phyloP scores from a whole-genome alignment of 768 basidiomycete genomes.

The Tricholoma flavovirens region DNA sequence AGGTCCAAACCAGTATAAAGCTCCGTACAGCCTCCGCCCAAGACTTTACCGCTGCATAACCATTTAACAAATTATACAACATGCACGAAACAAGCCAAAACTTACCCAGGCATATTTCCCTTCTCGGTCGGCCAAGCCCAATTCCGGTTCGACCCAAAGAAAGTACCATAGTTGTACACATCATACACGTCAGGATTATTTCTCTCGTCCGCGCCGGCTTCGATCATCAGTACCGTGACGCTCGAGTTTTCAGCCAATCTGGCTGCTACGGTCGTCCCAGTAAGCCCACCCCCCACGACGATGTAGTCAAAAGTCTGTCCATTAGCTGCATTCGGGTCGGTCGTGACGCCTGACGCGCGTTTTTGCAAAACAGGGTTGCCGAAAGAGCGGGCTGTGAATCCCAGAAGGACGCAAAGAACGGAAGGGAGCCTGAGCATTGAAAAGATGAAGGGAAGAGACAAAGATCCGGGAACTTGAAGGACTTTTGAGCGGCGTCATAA shows the following conservation, averaged over 20 bases:
- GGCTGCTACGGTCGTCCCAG: slow-evolving; percentile 44
- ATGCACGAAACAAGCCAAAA: not conserved
- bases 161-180: slow-evolving; percentile 37
- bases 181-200: slow-evolving; percentile 40
- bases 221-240: slow-evolving; percentile 42
- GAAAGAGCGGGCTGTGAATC: slow-evolving; percentile 4
- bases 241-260: slow-evolving; percentile 40
- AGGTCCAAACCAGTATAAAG: not conserved
- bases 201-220: slow-evolving; percentile 46
- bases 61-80: not conserved
- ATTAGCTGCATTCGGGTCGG: slow-evolving; percentile 24
- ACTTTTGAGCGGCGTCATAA: too few relatives aligned
- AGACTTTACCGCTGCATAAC: slow-evolving; percentile 38
- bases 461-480: too few relatives aligned
- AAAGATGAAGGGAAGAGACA: too few relatives aligned
- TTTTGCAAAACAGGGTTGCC: slow-evolving; percentile 21
- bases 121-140: slow-evolving; percentile 42
- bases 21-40: slow-evolving; percentile 35
- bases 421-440: too few relatives aligned
- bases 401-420: not conserved
- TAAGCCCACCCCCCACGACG: slow-evolving; percentile 40
- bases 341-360: slow-evolving; percentile 29
- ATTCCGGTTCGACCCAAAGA: slow-evolving; percentile 37
- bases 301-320: slow-evolving; percentile 39
- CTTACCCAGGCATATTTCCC: slow-evolving; percentile 36